These are phyloP conservation scores for Leccinellum rugosiceps DNA, from an alignment of 768 basidiomycete genomes.

Conservation along the genomic window DNA sequence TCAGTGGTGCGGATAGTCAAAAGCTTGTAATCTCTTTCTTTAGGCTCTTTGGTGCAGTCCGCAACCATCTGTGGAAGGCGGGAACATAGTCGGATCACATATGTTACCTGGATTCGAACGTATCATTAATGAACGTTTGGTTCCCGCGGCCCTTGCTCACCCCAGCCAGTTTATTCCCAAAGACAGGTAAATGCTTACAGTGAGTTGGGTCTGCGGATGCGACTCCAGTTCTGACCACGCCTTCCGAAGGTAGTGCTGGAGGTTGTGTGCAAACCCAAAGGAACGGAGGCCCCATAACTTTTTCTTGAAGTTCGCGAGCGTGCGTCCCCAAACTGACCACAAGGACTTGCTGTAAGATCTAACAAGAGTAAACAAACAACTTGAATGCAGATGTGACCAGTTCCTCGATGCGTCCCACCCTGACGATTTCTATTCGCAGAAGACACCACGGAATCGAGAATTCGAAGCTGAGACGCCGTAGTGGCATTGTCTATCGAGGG, in stretches of 20 bases:
- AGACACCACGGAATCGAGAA: constrained; percentile 38
- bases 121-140: constrained; percentile 82
- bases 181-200: constrained; percentile 82
- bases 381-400: constrained; percentile 30
- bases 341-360: constrained; percentile 30
- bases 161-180: constrained; percentile 84
- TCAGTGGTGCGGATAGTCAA: constrained; percentile 72
- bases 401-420: constrained; percentile 15
- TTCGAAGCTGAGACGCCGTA: constrained; percentile 28
- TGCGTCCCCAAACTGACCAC: constrained; percentile 84
- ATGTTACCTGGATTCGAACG: constrained; percentile 86
- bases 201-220: constrained; percentile 38
- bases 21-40: constrained; percentile 81
- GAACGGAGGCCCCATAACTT: constrained; percentile 80
- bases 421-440: constrained; percentile 32
- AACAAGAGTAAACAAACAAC: constrained; percentile 33
- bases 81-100: constrained; percentile 33
- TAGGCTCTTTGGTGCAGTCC: constrained; percentile 66
- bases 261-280: constrained; percentile 69
- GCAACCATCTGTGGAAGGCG: constrained; percentile 28
- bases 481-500: constrained; percentile 79
- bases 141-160: constrained; percentile 75
- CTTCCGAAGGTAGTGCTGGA: constrained; percentile 75
- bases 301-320: constrained; percentile 64
- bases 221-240: background rate